Evolutionary conservation across 2,329 filamentous ascomycete species (phyloP), one percentile per base, ranked within the genome.

Genomic region (Alternaria sp.): DNA sequence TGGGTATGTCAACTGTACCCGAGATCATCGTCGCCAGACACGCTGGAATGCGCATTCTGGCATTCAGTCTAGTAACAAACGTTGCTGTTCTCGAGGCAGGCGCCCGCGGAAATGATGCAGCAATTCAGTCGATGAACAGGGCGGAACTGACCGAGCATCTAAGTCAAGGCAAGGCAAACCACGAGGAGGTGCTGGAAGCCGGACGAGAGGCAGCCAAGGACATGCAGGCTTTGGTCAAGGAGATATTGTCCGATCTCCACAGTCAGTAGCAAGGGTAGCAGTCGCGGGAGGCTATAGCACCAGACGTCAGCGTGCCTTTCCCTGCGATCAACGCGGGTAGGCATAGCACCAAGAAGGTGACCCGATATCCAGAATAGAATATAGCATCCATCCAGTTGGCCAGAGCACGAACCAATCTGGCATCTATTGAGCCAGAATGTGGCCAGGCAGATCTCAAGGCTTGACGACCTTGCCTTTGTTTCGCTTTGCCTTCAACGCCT

Each of bases 1-100:
- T 90, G 2, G 88, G 88, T 14, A 90, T 91, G 88, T 89, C 86
- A 32, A 90, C 88, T 0, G 87, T 90, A 28, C 88, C 88, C 7
- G 88, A 91, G 71, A 88, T 90, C 53, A 84, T 90, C 51, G 86
- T 88, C 16, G 88, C 88, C 32, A 82, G 88, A 64, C 88, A 91
- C 73, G 84, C 82, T 54, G 86, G 85, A n/a, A 83, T 90, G 67
- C 81, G 84, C 28, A 85, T 91, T 7, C 78, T 90, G 38, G 88
- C 87, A 6, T 84, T 90, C 70, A 89, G 87, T 71, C 76, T 91
- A 48, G 88, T 90, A 22, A 90, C 88, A 16, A 90, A 91, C 75
- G 85, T 83, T 26, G 85, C 86, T 7, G 86, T 90, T 6, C 75
- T 89, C 46, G 83, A 87, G 57, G 82, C 86, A 9, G 86, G 85